A percentile compares a stretch with the other conserved stretches of the same genome.
These are phyloP conservation scores for Colletotrichum theobromicola DNA, from an alignment of 2,329 filamentous ascomycete species.

Conservation along the genomic window DNA sequence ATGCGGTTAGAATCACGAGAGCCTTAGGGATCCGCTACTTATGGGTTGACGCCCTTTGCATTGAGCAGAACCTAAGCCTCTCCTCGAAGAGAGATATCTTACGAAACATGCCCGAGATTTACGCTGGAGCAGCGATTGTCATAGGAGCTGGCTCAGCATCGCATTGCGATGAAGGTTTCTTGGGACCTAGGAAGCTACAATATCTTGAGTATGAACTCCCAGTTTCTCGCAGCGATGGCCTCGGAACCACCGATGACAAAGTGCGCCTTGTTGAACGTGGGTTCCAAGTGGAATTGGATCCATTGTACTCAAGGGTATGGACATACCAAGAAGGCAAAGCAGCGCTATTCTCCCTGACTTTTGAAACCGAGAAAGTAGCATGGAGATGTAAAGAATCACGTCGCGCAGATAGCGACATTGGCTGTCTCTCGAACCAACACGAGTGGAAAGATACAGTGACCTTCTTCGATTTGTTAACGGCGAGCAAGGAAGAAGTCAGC, in stretches of 20 bases:
- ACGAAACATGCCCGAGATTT: not conserved
- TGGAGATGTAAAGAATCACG: not conserved
- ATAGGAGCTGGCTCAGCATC: not conserved
- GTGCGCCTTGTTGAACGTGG: not conserved
- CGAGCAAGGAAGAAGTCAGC: not conserved
- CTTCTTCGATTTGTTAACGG: fast-evolving
- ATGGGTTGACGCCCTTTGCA: not conserved
- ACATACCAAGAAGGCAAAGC: not conserved
- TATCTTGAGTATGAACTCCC: fast-evolving
- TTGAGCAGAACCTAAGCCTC: not conserved
- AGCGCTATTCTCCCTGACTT: not conserved
- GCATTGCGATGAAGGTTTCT: not conserved
- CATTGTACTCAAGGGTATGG: not conserved
- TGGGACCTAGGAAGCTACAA: not conserved
- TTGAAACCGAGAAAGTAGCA: not conserved
- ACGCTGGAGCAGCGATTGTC: not conserved
- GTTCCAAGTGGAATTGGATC: not conserved
- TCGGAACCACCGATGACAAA: fast-evolving
- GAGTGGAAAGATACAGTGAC: not conserved
- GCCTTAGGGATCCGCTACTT: not conserved
- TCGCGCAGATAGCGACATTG: not conserved
- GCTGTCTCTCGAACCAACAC: fast-evolving
- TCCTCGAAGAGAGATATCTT: fast-evolving
- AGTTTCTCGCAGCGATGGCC: not conserved
- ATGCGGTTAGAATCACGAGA: not conserved